phyloP scores from a whole-genome alignment of 768 basidiomycete species.

The Dioszegia aurantiaca region DNA sequence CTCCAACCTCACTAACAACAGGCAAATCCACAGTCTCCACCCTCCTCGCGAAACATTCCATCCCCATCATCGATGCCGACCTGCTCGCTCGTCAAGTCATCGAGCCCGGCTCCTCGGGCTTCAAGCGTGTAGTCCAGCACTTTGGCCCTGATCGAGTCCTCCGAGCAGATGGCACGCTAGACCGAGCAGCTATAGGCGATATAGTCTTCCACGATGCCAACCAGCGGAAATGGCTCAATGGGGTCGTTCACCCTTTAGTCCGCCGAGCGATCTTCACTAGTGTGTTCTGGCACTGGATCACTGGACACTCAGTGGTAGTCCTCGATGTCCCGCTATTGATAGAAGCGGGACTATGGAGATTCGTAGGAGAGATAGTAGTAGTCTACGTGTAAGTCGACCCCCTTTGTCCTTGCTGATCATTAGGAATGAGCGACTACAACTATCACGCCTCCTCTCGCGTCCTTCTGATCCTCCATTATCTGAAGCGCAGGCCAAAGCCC shows the following conservation, averaged over 20 bases:
- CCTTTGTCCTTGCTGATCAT: background rate
- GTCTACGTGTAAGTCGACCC: conserved; percentile 80
- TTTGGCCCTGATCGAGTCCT: conserved; percentile 71
- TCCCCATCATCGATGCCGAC: conserved; percentile 94
- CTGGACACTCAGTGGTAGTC: conserved; percentile 73
- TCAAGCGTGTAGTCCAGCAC: conserved; percentile 62
- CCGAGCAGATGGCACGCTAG: conserved; percentile 65
- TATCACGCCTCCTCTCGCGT: conserved; percentile 74
- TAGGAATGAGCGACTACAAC: conserved; percentile 78
- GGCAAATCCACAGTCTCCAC: conserved; percentile 91
- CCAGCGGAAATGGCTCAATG: conserved; percentile 71
- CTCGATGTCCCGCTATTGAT: conserved; percentile 90
- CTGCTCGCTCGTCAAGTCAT: conserved; percentile 80
- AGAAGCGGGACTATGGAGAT: conserved; percentile 79
- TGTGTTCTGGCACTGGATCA: conserved; percentile 69
- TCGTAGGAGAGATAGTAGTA: conserved; percentile 77
- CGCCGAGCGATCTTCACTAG: conserved; percentile 68
- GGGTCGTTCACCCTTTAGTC: conserved; percentile 90
- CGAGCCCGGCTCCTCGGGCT: conserved; percentile 72
- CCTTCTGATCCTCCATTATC: conserved; percentile 55
- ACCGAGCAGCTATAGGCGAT: conserved; percentile 76
- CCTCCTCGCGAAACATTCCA: conserved; percentile 62
- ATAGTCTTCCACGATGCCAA: conserved; percentile 77
- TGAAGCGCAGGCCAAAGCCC: conserved; percentile 65
- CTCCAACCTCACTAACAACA: background rate